These are phyloP conservation scores for Linnemannia exigua DNA, from an alignment of 192 early-diverging fungal species.

Conservation along the genomic window DNA sequence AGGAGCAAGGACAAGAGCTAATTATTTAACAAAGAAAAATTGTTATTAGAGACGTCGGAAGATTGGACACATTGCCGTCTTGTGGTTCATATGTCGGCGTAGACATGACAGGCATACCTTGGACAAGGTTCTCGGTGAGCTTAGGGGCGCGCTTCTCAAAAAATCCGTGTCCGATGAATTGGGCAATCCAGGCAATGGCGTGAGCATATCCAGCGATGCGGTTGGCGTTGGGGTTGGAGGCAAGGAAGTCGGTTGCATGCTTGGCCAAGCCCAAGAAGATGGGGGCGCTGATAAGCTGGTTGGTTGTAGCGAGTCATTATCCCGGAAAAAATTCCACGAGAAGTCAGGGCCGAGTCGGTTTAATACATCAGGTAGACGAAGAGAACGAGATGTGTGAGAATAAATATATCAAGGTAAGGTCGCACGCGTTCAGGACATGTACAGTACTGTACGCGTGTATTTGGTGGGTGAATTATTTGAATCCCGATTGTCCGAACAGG, in stretches of 20 bases:
- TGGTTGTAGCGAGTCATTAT: not conserved
- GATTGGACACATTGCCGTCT: not conserved
- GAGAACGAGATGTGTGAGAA: slow-evolving; percentile 25
- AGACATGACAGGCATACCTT: slow-evolving; percentile 66
- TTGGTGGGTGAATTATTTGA: not conserved
- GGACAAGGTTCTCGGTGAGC: slow-evolving; percentile 86
- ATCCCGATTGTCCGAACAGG: not conserved
- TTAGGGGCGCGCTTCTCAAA: slow-evolving; percentile 91
- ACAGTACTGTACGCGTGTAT: too few relatives aligned
- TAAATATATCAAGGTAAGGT: not conserved
- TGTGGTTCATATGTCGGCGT: not conserved
- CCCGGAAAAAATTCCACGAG: not conserved
- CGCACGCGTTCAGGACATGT: too few relatives aligned
- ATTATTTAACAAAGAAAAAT: not conserved
- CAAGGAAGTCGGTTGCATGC: slow-evolving; percentile 74
- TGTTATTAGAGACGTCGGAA: slow-evolving; percentile 23
- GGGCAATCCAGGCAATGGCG: slow-evolving; percentile 84
- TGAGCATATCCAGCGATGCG: slow-evolving; percentile 73
- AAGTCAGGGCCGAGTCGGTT: not conserved
- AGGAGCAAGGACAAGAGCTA: slow-evolving; percentile 92
- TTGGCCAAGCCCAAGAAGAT: slow-evolving; percentile 73
- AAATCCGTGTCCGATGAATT: slow-evolving; percentile 93
- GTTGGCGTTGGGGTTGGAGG: slow-evolving; percentile 63
- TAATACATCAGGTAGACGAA: not conserved
- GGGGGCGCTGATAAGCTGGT: slow-evolving; percentile 67